Evolutionary conservation across 345 rosid species (phyloP), one percentile per base, ranked within the genome.

Genomic region (Salix purpurea): DNA sequence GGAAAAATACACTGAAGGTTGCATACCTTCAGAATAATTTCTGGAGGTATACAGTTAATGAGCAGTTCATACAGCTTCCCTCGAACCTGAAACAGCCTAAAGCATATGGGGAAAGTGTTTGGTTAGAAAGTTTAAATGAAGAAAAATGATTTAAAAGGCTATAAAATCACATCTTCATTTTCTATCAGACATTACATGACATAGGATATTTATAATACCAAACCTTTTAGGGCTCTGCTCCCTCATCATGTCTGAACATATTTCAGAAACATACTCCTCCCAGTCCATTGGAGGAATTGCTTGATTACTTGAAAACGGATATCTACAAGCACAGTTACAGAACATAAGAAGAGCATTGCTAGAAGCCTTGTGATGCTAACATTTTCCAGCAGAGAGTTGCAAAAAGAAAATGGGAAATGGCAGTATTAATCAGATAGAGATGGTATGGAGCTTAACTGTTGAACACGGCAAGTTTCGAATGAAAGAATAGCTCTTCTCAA

Each of bases 181-280:
- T 24, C 2, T n/a, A 34, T 16, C 5, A 7, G 34, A 19, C 21
- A 80, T 42, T n/a, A 60, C 2, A 67, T 7, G 70, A 65, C 15
- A 74, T 69, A 52, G 18, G 26, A 71, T 46, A 24, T 6, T 46
- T 42, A 39, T 1, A 48, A 77, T 34, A 69, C 32, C 61, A 42
- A 40, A 94, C 97, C 89, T 90, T 86, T 91, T 94, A 69, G 97
- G 98, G 78, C 98, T 96, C 80, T 96, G 98, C 87, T 96, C 99
- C 89, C 83, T 87, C 98, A 96, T 89, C 77, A 91, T 84, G 77
- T 93, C 99, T 5, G 94, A 87, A 75, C 97, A 89, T 80, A 96
- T 85, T 87, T 91, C 94, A 82, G 88, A 72, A 81, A 93, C 84
- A 84, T 90, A 96, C 84, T 93, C 97, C 85, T 93, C 99, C 98